A percentile compares a stretch with the other conserved stretches of the same genome.
These are phyloP conservation scores for Chionographis japonica DNA, from an alignment of 106 monocot genomes.

Conservation along the genomic window DNA sequence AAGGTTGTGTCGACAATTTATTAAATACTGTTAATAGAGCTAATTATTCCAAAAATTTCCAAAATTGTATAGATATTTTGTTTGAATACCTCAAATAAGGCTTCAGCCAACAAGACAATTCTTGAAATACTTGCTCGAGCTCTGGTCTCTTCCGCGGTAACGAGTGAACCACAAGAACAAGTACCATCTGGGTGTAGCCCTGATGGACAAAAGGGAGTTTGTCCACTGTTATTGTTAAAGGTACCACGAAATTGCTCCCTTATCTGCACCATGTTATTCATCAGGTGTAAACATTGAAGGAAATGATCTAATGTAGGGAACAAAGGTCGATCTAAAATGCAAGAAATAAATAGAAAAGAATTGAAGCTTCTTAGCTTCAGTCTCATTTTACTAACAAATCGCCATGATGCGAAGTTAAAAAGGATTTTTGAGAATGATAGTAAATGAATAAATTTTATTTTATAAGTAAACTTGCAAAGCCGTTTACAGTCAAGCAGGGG, in stretches of 20 bases:
- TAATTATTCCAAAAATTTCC: not conserved
- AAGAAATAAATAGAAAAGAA: not conserved
- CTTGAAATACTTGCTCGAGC: constrained; percentile 77
- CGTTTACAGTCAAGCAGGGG: no score
- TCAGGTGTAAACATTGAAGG: not conserved
- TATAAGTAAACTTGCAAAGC: no score
- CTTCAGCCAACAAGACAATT: constrained; percentile 81
- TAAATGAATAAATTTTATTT: no score
- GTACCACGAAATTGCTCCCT: constrained; percentile 39
- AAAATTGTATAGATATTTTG: not conserved
- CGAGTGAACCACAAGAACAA: constrained; percentile 62
- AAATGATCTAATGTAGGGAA: not conserved
- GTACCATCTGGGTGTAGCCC: constrained; percentile 75
- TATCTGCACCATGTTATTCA: constrained; percentile 31
- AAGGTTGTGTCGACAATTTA: no score
- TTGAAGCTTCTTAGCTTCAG: not conserved
- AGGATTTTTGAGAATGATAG: no score
- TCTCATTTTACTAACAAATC: no score
- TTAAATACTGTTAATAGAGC: not conserved
- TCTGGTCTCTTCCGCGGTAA: constrained; percentile 43
- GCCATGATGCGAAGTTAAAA: no score
- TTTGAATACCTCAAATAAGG: constrained; percentile 69
- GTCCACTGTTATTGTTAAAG: constrained; percentile 25
- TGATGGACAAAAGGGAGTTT: constrained; percentile 39
- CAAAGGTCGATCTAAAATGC: not conserved